Evolutionary conservation across 805 yeast genomes (phyloP), one percentile per base, ranked within the genome.

Genomic region (Ogataea philodendri): DNA sequence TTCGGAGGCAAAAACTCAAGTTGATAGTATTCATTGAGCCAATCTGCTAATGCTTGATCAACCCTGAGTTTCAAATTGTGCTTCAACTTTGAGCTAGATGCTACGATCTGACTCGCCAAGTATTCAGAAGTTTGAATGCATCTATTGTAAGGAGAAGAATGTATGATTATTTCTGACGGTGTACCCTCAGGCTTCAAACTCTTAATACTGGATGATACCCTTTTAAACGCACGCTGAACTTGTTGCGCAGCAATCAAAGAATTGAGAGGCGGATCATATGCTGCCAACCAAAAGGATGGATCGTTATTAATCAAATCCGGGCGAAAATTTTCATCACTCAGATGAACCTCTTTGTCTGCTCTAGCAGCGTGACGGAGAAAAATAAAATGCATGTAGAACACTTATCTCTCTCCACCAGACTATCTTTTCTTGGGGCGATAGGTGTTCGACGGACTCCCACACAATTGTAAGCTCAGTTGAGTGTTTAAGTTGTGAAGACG

Each of bases 71-170:
- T 26, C n/a, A n/a, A n/a, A n/a, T n/a, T n/a, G n/a, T n/a, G n/a
- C n/a, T n/a, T 68, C 73, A 4, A 68, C 15, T 25, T 33, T 26
- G 6, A 33, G 14, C 15, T 16, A 21, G 20, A 27, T n/a, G 9
- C 14, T 5, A 6, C 10, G 4, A 25, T 17, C 18, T 9, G 52
- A 9, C 46, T 48, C 3, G 56, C 19, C 15, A 63, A 30, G 21
- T 60, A 23, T 36, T 61, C 66, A 7, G 62, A 54, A 0, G 72
- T 69, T 45, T 69, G 71, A 5, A 68, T 49, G 43, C 74, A 69
- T 41, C 73, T 43, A 26, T 67, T 57, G 38, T 68, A 69, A 0
- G 74, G 74, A 2, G 72, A 67, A 5, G 66, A 56, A 43, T 68
- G 72, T 4, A 62, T 46, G 16, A 59, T 46, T 3, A 61, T 13